Evolutionary conservation across 2,329 filamentous ascomycete species (phyloP).

Genomic region (Tothia fuscella): DNA sequence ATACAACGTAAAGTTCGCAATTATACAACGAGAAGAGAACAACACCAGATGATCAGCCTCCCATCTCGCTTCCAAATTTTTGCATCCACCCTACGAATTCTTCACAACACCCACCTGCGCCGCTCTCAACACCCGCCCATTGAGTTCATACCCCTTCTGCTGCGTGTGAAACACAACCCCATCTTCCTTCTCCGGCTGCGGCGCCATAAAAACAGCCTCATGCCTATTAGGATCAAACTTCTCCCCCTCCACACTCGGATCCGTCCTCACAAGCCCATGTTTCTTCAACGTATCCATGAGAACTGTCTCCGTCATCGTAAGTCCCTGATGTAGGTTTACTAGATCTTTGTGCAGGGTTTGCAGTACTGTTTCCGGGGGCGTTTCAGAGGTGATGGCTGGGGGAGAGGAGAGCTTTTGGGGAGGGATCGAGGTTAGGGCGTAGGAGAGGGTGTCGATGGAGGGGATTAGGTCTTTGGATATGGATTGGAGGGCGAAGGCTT

Average conservation of each 20-base stretch:
- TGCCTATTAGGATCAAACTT: slow-evolving; percentile 96
- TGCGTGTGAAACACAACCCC: slow-evolving; percentile 85
- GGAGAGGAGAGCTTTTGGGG: slow-evolving; percentile 52
- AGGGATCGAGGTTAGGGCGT: slow-evolving; percentile 70
- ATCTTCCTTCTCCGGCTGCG: slow-evolving; percentile 76
- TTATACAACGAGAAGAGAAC: too few species aligned
- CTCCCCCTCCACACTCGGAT: slow-evolving; percentile 57
- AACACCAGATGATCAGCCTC: too few species aligned
- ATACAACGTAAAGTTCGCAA: too few species aligned
- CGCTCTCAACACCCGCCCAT: slow-evolving; percentile 77
- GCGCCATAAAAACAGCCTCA: slow-evolving; percentile 91
- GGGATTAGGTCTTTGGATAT: slow-evolving; percentile 95
- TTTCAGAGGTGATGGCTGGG: background rate
- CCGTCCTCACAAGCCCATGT: slow-evolving; percentile 84
- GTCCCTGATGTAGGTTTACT: slow-evolving; percentile 67
- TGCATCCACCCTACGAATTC: slow-evolving; percentile 50
- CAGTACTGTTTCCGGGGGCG: background rate
- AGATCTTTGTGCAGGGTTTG: slow-evolving; percentile 53
- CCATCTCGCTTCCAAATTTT: too few species aligned
- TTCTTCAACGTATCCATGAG: slow-evolving; percentile 81
- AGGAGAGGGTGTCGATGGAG: slow-evolving; percentile 93
- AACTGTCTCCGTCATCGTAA: slow-evolving; percentile 91
- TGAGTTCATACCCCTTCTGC: slow-evolving; percentile 91
- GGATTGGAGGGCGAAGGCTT: slow-evolving; percentile 85
- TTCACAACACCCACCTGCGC: slow-evolving; percentile 96